Percentiles rank a stretch among this genome's conserved stretches.
Conservation (phyloP, 257 asterid genomes). For the Anisodus tanguticus region DNA sequence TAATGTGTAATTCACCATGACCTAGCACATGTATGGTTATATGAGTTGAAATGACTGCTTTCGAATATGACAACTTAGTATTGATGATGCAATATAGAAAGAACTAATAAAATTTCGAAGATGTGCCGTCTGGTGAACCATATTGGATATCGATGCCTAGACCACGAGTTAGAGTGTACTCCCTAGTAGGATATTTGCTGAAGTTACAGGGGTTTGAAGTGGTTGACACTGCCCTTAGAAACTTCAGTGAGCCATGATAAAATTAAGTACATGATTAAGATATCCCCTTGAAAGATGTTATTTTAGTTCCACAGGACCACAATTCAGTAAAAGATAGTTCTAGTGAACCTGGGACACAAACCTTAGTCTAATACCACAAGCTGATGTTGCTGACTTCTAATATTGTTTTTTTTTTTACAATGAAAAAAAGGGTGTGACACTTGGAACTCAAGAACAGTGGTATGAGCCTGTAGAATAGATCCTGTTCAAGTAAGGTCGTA, state of each 20-base stretch:
- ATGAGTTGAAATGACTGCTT: constrained; percentile 21
- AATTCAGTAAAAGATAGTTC: constrained; percentile 8
- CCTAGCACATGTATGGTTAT: neutral
- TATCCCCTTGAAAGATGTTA: neutral
- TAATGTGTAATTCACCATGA: neutral
- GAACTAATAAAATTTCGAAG: neutral
- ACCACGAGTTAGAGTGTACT: neutral
- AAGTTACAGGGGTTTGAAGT: constrained; percentile 12
- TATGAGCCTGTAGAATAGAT: too few species aligned
- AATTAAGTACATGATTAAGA: neutral
- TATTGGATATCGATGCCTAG: constrained; percentile 13
- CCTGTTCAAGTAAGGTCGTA: too few species aligned
- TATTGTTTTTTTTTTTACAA: neutral
- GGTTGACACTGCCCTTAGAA: neutral
- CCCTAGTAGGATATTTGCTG: neutral
- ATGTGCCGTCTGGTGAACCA: constrained; percentile 5
- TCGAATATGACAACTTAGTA: neutral
- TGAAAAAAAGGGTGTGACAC: too few species aligned
- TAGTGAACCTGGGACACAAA: constrained; percentile 27
- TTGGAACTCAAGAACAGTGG: too few species aligned
- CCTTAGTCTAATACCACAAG: neutral
- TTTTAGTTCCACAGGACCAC: neutral
- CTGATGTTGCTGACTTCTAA: neutral
- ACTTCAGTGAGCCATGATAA: constrained; percentile 8
- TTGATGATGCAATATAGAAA: neutral